Evolutionary conservation across 1,139 yeast species (phyloP).

Genomic region (Hyphopichia buzzinii): DNA sequence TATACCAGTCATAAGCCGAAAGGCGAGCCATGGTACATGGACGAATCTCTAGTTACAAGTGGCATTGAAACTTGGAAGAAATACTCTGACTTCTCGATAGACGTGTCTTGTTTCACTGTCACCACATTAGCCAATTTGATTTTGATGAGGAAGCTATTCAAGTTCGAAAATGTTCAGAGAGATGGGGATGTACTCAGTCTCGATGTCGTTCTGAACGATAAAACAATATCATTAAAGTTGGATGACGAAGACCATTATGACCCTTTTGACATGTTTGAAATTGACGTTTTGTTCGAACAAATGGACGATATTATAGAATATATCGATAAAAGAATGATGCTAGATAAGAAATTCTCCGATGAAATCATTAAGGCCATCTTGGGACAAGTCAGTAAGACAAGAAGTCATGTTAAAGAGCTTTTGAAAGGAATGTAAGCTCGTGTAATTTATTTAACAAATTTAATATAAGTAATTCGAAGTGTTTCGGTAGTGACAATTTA

Average conservation of each 20-base stretch:
- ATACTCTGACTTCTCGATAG: slow-evolving; percentile 28
- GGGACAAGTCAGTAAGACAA: neutral
- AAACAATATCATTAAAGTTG: neutral
- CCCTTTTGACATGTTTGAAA: slow-evolving; percentile 5
- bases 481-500: no score
- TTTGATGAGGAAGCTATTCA: slow-evolving; percentile 22
- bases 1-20: slow-evolving; percentile 9
- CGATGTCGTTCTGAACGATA: neutral
- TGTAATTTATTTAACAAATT: no score
- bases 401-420: neutral
- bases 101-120: slow-evolving; percentile 22
- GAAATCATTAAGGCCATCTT: slow-evolving; percentile 2
- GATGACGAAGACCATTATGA: neutral
- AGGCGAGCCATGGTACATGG: slow-evolving; percentile 21
- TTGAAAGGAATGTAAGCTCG: no score
- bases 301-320: neutral
- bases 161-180: slow-evolving; percentile 9
- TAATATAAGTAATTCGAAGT: no score
- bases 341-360: neutral
- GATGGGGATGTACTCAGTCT: neutral
- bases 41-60: slow-evolving; percentile 17
- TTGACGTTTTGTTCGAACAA: slow-evolving; percentile 8
- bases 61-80: slow-evolving; percentile 41
- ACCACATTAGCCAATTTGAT: slow-evolving; percentile 28
- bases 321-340: neutral